Conservation (phyloP, 2,329 filamentous ascomycete species). For the Uncinocarpus reesii region DNA sequence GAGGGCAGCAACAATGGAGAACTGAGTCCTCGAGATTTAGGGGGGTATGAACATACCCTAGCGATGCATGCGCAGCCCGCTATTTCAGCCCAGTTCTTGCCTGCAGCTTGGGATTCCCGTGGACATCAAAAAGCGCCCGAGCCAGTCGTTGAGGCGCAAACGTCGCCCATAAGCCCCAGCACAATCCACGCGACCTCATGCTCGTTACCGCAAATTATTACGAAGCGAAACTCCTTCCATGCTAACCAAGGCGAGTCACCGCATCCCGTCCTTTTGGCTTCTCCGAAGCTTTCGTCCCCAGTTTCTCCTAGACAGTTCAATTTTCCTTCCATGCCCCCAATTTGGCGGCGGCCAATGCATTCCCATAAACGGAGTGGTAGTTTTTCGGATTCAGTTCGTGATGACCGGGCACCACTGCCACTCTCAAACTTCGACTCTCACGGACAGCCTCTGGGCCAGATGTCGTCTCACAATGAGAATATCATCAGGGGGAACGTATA, state of each 20-base stretch:
- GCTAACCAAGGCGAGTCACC: constrained; percentile 28
- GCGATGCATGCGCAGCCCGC: neutral
- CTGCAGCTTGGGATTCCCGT: neutral
- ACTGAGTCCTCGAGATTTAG: constrained; percentile 10
- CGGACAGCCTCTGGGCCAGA: constrained; percentile 43
- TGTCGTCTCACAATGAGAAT: constrained; percentile 64
- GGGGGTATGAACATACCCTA: neutral
- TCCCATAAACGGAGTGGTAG: constrained; percentile 73
- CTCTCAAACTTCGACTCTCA: constrained; percentile 36
- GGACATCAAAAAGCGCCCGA: neutral
- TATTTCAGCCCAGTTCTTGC: neutral
- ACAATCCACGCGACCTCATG: constrained; percentile 46
- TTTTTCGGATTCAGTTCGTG: constrained; percentile 71
- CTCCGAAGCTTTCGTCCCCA: constrained; percentile 21
- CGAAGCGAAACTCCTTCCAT: constrained; percentile 22
- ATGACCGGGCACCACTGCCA: constrained; percentile 49
- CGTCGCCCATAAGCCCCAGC: neutral
- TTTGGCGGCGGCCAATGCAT: constrained; percentile 40
- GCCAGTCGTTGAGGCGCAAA: neutral
- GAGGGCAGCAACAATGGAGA: constrained; percentile 49
- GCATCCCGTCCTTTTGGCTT: constrained; percentile 35
- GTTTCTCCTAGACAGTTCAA: constrained; percentile 21
- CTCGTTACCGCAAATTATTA: constrained; percentile 44
- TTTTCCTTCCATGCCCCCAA: constrained; percentile 23
- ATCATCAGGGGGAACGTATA: constrained; percentile 79